Conservation (phyloP, 768 basidiomycete genomes). For the Tephrocybe sp. region DNA sequence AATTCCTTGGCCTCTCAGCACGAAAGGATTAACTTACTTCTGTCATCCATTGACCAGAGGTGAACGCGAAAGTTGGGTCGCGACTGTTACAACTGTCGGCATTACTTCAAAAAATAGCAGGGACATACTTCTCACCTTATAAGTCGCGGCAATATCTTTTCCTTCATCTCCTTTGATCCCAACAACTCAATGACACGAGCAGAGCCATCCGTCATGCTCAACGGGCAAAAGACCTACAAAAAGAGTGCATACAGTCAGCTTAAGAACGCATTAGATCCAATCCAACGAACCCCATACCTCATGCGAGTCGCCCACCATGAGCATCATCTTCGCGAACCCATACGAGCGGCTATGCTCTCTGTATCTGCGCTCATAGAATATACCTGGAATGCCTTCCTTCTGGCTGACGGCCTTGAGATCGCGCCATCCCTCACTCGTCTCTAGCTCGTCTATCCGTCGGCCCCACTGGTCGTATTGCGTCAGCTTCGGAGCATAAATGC, state of each 20-base stretch:
- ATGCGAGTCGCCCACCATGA: constrained; percentile 65
- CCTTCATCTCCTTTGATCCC: constrained; percentile 60
- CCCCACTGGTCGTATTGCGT: constrained; percentile 80
- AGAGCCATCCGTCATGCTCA: constrained; percentile 79
- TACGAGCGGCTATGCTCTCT: constrained; percentile 60
- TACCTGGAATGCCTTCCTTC: constrained; percentile 64
- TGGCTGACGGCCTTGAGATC: constrained; percentile 61
- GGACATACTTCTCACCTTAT: constrained; percentile 43
- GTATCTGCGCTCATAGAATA: constrained; percentile 66
- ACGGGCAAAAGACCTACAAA: constrained; percentile 63
- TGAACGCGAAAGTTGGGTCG: constrained; percentile 60
- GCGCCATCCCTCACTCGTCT: constrained; percentile 76
- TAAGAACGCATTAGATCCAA: neutral
- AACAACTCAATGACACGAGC: constrained; percentile 71
- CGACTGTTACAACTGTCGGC: constrained; percentile 33
- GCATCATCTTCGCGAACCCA: constrained; percentile 62
- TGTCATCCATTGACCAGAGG: constrained; percentile 86
- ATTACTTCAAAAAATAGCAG: neutral
- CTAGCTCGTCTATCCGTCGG: constrained; percentile 59
- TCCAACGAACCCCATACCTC: constrained; percentile 38
- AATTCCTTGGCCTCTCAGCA: neutral
- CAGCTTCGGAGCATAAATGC: constrained; percentile 49
- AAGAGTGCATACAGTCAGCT: neutral
- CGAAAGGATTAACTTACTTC: constrained; percentile 45
- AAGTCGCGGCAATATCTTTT: constrained; percentile 56